Base-by-base conservation (phyloP, 192 early-diverging fungal species). In the Entophlyctis luteolus region DNA sequence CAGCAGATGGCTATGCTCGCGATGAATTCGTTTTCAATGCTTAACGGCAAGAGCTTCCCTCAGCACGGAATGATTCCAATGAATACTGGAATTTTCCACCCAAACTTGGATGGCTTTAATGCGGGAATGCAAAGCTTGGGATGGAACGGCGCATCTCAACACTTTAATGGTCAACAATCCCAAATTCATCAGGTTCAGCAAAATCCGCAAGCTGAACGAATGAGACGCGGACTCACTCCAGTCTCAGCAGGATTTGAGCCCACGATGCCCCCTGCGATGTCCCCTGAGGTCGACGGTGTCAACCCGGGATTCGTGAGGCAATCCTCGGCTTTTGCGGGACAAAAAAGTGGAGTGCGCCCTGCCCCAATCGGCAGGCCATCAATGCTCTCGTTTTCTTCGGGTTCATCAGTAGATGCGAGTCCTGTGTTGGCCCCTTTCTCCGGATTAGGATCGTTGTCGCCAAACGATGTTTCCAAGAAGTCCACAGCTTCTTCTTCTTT, bases 321-420 rank as follows among this genome's bases (percentile, higher is more conserved):
- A 42, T 8, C 39, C 39, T 12, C 10, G 37, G 37, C 12, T 16
- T 39, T 28, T 12, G 14, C n/a, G 36, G 12, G 55, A 56, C 12
- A 33, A n/a, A n/a, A n/a, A n/a, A n/a, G n/a, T n/a, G 29, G 29
- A 33, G 18, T 12, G 25, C 10, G 57, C 16, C 57, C 28, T 34
- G 57, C 57, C 4, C 57, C 57, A 6, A 59, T 59, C 45, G 57
- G 57, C 10, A 37, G 57, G 38, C 57, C 57, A 6, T 59, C 57
- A 8, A n/a, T 16, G 14, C 25, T 59, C 5, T 42, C 57, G 0
- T 14, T 39, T 12, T 59, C 38, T 3, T 14, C n/a, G n/a, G n/a
- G 49, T 34, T 22, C 55, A 39, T 18, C 1, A 16, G 37, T 39
- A 25, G n/a, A 35, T 37, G 57, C 14, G 3, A 59, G 57, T 42